A percentile compares a stretch with the other conserved stretches of the same genome.
Evolutionary conservation across 202 grass and related monocot species (phyloP).

Genomic region (Hordeum pubiflorum): DNA sequence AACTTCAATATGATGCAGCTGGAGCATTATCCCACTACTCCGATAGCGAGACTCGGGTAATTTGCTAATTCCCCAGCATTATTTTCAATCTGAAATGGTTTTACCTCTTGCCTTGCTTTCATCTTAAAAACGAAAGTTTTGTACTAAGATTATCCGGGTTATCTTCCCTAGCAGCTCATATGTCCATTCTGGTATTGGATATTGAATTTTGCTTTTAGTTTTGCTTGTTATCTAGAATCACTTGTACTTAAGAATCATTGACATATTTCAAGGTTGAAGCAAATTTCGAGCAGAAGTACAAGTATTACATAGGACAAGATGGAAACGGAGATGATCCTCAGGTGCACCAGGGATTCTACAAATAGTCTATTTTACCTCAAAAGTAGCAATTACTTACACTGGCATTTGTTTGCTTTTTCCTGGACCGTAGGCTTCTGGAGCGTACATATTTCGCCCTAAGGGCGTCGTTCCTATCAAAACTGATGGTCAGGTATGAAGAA

Average conservation of each 20-base stretch:
- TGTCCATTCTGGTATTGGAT: conserved; percentile 4
- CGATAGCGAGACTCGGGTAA: conserved; percentile 59
- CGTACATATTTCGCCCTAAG: conserved; percentile 88
- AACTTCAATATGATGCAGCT: conserved; percentile 58
- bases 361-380: neutral
- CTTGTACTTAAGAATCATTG: neutral
- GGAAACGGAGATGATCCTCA: conserved; percentile 66
- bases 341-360: conserved; percentile 35
- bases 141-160: neutral
- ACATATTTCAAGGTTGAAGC: conserved; percentile 51
- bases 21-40: conserved; percentile 49
- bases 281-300: conserved; percentile 65
- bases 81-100: neutral
- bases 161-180: neutral
- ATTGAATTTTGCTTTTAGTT: neutral
- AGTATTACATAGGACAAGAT: conserved; percentile 68
- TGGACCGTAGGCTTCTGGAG: conserved; percentile 75
- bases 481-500: conserved; percentile 43
- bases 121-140: neutral
- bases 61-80: conserved; percentile 7
- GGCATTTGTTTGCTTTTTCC: neutral
- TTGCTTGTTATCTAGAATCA: conserved; percentile 2
- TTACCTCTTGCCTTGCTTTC: conserved; percentile 12
- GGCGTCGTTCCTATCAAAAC: conserved; percentile 60
- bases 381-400: neutral